phyloP scores from a whole-genome alignment of 2,329 filamentous ascomycete genomes.

The Cladosporium sp. region DNA sequence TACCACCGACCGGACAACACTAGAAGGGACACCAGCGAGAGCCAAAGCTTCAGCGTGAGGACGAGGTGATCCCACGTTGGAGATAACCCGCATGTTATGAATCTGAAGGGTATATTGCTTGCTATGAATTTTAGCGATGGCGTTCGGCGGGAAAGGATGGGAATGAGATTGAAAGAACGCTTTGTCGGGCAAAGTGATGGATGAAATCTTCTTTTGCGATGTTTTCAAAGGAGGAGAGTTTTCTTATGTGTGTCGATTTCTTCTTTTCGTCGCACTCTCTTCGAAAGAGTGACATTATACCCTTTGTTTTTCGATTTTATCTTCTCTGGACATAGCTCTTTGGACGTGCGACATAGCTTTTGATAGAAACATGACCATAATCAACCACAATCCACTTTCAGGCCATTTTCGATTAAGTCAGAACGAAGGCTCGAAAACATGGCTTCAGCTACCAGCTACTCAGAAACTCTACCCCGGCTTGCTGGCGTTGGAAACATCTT shows the following conservation, averaged over 20 bases:
- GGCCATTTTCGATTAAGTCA: too few relatives aligned
- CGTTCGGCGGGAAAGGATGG: neutral
- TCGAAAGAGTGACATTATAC: neutral
- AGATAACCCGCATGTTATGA: neutral
- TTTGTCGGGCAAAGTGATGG: too few relatives aligned
- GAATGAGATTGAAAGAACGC: neutral
- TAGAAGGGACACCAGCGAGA: constrained; percentile 2
- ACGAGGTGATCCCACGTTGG: neutral
- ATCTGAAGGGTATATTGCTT: neutral
- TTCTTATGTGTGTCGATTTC: neutral
- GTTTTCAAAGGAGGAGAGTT: neutral
- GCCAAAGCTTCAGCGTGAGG: constrained; percentile 4
- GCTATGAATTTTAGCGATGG: neutral
- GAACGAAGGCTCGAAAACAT: too few relatives aligned
- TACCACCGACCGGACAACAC: neutral
- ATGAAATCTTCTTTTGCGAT: too few relatives aligned
- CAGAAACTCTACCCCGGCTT: too few relatives aligned
- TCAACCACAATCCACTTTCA: too few relatives aligned
- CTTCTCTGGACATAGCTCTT: neutral
- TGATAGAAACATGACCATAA: neutral
- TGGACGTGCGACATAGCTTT: neutral
- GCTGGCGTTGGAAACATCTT: too few relatives aligned
- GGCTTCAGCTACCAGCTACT: too few relatives aligned
- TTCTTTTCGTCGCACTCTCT: neutral
- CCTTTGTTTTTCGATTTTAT: neutral